These are phyloP conservation scores for Claviceps sp. DNA, from an alignment of 2,329 filamentous ascomycete species.

Conservation along the genomic window DNA sequence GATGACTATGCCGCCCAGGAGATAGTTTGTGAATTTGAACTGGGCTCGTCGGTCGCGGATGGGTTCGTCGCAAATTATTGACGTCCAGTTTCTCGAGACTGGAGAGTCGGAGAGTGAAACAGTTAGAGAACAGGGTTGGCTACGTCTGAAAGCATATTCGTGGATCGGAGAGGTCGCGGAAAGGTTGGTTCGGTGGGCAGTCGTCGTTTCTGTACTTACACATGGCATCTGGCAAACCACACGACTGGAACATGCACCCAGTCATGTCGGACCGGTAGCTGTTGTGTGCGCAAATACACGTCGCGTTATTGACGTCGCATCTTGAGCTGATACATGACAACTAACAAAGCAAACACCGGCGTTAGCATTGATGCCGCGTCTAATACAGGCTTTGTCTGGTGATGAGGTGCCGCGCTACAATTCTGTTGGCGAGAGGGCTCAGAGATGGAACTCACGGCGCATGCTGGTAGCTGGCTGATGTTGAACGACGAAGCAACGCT, in stretches of 20 bases:
- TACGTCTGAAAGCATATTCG: too few species aligned
- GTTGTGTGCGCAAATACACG: conserved; percentile 7
- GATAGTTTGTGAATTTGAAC: conserved; percentile 17
- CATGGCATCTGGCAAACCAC: conserved; percentile 1
- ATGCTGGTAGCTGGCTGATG: background rate
- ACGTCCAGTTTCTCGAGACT: conserved; percentile 10
- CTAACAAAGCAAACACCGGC: conserved; percentile 2
- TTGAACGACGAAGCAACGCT: background rate
- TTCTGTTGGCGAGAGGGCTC: background rate
- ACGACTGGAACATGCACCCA: conserved; percentile 12
- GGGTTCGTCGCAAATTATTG: conserved; percentile 10
- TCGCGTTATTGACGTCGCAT: conserved; percentile 7
- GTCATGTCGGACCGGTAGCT: conserved; percentile 9
- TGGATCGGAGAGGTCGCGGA: background rate
- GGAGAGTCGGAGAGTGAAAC: too few species aligned
- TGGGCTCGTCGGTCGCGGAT: conserved; percentile 15
- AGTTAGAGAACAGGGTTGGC: too few species aligned
- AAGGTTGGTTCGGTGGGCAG: background rate
- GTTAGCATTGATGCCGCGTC: background rate
- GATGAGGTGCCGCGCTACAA: background rate
- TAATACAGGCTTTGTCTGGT: background rate
- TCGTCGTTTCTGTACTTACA: background rate
- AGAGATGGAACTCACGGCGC: background rate
- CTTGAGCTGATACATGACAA: conserved; percentile 8
- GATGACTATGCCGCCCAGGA: conserved; percentile 17